These are phyloP conservation scores for Penicillium fuscoglaucum DNA, from an alignment of 2,329 filamentous ascomycete species.

Conservation along the genomic window DNA sequence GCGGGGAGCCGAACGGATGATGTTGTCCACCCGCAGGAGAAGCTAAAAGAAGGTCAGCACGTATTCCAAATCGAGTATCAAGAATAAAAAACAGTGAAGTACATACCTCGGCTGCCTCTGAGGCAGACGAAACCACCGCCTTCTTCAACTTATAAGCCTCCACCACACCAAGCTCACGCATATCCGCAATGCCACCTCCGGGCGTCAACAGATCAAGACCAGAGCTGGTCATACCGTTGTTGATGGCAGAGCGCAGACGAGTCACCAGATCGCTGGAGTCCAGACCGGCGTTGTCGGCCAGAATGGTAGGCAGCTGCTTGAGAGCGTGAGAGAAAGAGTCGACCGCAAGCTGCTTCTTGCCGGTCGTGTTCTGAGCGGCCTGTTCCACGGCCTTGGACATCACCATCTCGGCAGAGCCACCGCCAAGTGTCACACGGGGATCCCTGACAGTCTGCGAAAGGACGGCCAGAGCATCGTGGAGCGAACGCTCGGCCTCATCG, in stretches of 20 bases:
- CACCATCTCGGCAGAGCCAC: constrained; percentile 96
- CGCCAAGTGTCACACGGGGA: constrained; percentile 88
- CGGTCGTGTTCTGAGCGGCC: constrained; percentile 87
- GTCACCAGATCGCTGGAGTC: constrained; percentile 94
- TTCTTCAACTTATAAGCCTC: constrained; percentile 99
- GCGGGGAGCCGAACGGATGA: constrained; percentile 89
- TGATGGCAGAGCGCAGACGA: constrained; percentile 87
- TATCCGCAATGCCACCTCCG: constrained; percentile 89
- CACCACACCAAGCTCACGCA: constrained; percentile 91
- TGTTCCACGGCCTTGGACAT: constrained; percentile 98
- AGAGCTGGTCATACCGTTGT: constrained; percentile 89
- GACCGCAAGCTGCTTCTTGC: constrained; percentile 94
- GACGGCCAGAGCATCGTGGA: constrained; percentile 94
- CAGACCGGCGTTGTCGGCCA: constrained; percentile 95
- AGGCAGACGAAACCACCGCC: constrained; percentile 94
- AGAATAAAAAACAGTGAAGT: constrained; percentile 10
- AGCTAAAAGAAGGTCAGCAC: constrained; percentile 55
- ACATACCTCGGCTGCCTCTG: constrained; percentile 90
- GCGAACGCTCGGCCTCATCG: constrained; percentile 91
- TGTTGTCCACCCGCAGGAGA: constrained; percentile 92
- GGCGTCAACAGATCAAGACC: constrained; percentile 86
- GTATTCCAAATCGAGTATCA: not conserved
- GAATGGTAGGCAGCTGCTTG: constrained; percentile 89
- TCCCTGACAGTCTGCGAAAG: constrained; percentile 95
- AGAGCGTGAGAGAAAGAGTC: constrained; percentile 85